These are phyloP conservation scores for Pseudogymnoascus sp. DNA, from an alignment of 2,329 filamentous ascomycete species.

Conservation along the genomic window DNA sequence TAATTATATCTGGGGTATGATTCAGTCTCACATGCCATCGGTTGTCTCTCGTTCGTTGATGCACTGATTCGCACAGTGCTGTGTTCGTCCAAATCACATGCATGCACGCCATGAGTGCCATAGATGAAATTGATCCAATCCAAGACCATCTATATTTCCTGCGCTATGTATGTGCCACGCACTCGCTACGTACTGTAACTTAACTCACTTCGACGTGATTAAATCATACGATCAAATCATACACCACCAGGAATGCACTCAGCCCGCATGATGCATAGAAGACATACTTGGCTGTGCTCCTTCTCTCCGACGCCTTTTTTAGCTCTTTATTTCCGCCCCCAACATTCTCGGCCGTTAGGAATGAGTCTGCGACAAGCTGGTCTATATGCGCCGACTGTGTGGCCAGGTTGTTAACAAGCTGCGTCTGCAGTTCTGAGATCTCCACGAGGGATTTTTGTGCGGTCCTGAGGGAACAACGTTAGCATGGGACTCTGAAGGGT, in stretches of 20 bases:
- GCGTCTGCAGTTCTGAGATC: conserved; percentile 84
- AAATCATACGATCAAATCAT: conserved; percentile 60
- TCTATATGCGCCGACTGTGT: conserved; percentile 85
- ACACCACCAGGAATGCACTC: conserved; percentile 66
- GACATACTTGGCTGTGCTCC: conserved; percentile 67
- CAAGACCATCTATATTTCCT: not conserved
- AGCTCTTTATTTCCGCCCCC: conserved; percentile 85
- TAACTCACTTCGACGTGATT: not conserved
- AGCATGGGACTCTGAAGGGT: not conserved
- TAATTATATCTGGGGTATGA: conserved; percentile 2
- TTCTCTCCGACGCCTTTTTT: conserved; percentile 68
- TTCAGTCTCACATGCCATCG: not conserved
- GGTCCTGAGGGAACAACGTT: conserved; percentile 44
- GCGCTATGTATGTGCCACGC: not conserved
- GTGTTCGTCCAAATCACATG: not conserved
- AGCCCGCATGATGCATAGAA: conserved; percentile 74
- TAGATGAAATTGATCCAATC: not conserved
- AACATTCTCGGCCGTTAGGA: conserved; percentile 76
- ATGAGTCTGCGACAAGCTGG: conserved; percentile 77
- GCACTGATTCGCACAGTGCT: not conserved
- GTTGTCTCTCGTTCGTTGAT: not conserved
- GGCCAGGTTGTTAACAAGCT: conserved; percentile 77
- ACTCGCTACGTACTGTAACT: not conserved
- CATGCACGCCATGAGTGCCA: not conserved
- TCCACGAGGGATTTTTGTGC: conserved; percentile 87